Conservation (phyloP, 352 stramenopile genomes). For the Globisporangium recalcitrans region DNA sequence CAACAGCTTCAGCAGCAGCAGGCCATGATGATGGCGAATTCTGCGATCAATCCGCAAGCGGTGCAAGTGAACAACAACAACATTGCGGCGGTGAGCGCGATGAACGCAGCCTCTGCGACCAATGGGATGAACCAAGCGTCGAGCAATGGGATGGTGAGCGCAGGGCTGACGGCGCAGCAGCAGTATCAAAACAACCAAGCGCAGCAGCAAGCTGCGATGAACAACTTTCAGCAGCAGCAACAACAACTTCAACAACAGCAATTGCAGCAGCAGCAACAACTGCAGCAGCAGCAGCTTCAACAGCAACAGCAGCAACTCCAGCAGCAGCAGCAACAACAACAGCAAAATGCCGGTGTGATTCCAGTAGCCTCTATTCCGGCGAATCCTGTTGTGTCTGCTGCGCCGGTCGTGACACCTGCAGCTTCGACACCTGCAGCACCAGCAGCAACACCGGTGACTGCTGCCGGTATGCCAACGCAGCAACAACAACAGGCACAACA, state of each 20-base stretch:
- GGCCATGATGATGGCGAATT: slow-evolving; percentile 21
- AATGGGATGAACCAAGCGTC: slow-evolving; percentile 12
- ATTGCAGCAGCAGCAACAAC: slow-evolving; percentile 15
- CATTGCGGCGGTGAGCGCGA: slow-evolving; percentile 15
- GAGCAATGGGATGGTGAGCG: slow-evolving; percentile 19
- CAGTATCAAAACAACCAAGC: slow-evolving; percentile 24
- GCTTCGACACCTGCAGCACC: slow-evolving; percentile 8
- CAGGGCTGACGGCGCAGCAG: slow-evolving; percentile 15
- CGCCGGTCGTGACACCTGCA: neutral
- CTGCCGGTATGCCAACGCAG: slow-evolving; percentile 25
- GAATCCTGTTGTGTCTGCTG: slow-evolving; percentile 9
- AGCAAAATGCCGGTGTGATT: slow-evolving; percentile 2
- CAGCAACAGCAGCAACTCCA: slow-evolving; percentile 14
- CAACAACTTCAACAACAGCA: slow-evolving; percentile 17
- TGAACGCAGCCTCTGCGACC: neutral
- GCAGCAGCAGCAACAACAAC: slow-evolving; percentile 15
- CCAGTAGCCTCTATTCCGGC: slow-evolving; percentile 9
- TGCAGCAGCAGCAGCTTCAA: slow-evolving; percentile 8
- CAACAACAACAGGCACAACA: slow-evolving; percentile 75
- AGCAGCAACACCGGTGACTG: slow-evolving; percentile 7
- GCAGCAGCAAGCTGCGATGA: slow-evolving; percentile 36
- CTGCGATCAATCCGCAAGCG: slow-evolving; percentile 17
- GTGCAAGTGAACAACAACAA: slow-evolving; percentile 15
- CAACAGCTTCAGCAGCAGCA: slow-evolving; percentile 21
- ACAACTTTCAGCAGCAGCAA: slow-evolving; percentile 50